These are phyloP conservation scores for Calocera cornea DNA, from an alignment of 768 basidiomycete species.

Conservation along the genomic window DNA sequence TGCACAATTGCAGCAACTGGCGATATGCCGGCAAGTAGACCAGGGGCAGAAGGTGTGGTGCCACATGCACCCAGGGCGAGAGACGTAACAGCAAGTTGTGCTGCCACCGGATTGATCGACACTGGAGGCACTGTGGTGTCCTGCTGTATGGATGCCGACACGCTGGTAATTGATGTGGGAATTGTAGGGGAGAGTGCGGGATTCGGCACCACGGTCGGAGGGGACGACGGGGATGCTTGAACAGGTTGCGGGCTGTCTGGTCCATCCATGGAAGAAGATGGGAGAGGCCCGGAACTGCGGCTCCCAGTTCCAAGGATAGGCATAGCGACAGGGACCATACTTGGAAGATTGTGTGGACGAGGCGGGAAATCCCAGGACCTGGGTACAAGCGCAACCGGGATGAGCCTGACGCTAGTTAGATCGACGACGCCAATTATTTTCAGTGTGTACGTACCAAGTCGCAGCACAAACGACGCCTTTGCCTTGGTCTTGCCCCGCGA, in stretches of 20 bases:
- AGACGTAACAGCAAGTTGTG: background rate
- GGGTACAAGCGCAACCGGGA: constrained; percentile 10
- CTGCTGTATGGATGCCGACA: background rate
- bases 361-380: constrained; percentile 15
- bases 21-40: background rate
- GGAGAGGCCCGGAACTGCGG: background rate
- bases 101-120: background rate
- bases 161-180: background rate
- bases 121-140: background rate
- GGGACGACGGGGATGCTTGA: background rate
- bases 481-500: constrained; percentile 51
- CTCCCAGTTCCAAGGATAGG: background rate
- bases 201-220: background rate
- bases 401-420: background rate
- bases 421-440: background rate
- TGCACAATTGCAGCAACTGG: background rate
- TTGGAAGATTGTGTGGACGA: background rate
- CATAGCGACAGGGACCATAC: background rate
- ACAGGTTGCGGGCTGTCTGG: background rate
- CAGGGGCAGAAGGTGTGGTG: background rate
- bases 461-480: constrained; percentile 76
- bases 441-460: constrained; percentile 47
- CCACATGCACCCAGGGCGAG: background rate
- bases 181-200: background rate
- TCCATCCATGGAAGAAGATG: background rate